Evolutionary conservation across 441 rosid genomes (phyloP), one percentile per base, ranked within the genome.

Genomic region (Erodium chrysanthum): DNA sequence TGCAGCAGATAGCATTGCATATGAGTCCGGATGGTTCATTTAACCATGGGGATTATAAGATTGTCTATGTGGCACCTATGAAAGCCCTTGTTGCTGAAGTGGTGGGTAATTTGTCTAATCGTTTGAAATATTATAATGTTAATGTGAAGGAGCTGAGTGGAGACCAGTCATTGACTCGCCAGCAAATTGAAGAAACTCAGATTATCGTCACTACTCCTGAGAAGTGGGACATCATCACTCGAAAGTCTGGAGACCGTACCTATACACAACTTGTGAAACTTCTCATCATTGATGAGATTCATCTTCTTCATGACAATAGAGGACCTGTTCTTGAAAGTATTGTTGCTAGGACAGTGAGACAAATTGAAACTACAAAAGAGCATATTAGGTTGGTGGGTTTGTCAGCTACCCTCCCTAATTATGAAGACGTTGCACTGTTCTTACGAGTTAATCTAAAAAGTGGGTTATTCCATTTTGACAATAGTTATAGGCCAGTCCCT

Each of bases 261-360:
- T 94, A 89, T 68, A 91, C 96, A 0, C 92, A 88, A 81, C 85
- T 91, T 42, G 97, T 91, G 68, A 91, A 83, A 70, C 96, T 94
- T 68, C 86, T 94, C 22, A 91, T 94, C 60, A 84, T 94, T 27
- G 97, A 91, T 70, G 97, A 94, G 72, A 94, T 94, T 72, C 97
- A 94, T 78, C 90, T 94, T 71, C 98, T 91, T 68, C 97, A 94
- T 76, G 96, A 94, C 77, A 89, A 84, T 59, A 85, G 97, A 82
- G 96, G 97, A 48, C 97, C 99, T 68, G 99, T 91, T 73, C 96
- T 94, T 12, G 97, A 91, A 78, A 94, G 96, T 76, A 91, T 94
- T 75, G 97, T 94, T 17, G 97, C 96, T 29, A 86, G 99, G 78
- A 94, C 97, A 52, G 87, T 91, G 23, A 86, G 96, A 76, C 99